Evolutionary conservation across 2,329 filamentous ascomycete species (phyloP).

Genomic region (Epichloe brachyelytri): DNA sequence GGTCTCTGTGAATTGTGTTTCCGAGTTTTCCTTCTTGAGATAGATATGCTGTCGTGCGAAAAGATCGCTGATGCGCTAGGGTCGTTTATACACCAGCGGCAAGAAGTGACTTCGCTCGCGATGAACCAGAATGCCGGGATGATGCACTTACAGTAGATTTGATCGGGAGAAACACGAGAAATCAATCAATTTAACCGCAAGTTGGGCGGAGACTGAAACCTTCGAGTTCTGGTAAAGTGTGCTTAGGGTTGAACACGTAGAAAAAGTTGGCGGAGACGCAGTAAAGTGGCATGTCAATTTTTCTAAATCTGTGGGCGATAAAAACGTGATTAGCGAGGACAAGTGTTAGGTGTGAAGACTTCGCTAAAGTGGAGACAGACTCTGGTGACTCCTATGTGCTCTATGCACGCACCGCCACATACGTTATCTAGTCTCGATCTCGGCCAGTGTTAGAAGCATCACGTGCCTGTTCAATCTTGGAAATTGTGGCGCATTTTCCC

Average conservation of each 20-base stretch:
- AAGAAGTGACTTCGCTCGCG: background rate
- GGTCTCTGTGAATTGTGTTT: too few species aligned
- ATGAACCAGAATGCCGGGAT: background rate
- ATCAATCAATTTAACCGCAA: slow-evolving; percentile 99
- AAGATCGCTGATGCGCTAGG: background rate
- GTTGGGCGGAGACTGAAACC: slow-evolving; percentile 97
- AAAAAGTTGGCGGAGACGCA: slow-evolving; percentile 16
- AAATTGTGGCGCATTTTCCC: slow-evolving; percentile 1
- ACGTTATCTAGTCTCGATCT: too few species aligned
- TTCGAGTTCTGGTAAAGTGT: slow-evolving; percentile 61
- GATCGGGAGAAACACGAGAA: slow-evolving; percentile 60
- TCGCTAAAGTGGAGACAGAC: background rate
- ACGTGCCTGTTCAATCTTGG: background rate
- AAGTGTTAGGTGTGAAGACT: slow-evolving; percentile 12
- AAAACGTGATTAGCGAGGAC: slow-evolving; percentile 15
- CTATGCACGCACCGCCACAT: slow-evolving; percentile 5
- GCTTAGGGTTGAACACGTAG: slow-evolving; percentile 12
- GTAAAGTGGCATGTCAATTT: slow-evolving; percentile 16
- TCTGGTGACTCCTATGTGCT: background rate
- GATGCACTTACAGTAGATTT: slow-evolving; percentile 21
- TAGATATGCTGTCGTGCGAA: background rate
- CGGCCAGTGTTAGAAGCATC: background rate
- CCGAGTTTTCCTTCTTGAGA: too few species aligned
- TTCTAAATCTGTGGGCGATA: slow-evolving; percentile 20
- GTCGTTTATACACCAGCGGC: background rate